Percentiles rank a stretch among this genome's conserved stretches.
Conservation (phyloP, 768 basidiomycete genomes). For the Boletus eberwhitei region DNA sequence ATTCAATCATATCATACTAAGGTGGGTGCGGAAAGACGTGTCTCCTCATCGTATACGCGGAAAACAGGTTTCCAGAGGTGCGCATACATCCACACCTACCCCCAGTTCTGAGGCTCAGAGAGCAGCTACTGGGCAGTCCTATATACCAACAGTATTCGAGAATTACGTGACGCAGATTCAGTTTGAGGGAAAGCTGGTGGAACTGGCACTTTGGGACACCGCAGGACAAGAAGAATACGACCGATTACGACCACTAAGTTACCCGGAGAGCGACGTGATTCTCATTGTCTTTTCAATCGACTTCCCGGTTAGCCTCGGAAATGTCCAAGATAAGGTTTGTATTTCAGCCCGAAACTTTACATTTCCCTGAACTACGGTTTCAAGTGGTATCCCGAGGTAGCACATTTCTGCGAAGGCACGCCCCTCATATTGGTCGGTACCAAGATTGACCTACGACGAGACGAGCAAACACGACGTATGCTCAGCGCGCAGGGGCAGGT, state of each 20-base stretch:
- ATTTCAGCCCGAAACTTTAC: conserved; percentile 6
- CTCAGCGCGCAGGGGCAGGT: conserved; percentile 83
- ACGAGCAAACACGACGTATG: conserved; percentile 84
- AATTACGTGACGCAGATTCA: conserved; percentile 88
- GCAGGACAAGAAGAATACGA: conserved; percentile 98
- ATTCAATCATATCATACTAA: conserved; percentile 34
- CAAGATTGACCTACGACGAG: conserved; percentile 86
- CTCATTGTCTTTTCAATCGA: conserved; percentile 94
- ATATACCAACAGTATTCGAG: conserved; percentile 92
- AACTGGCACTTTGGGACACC: conserved; percentile 98
- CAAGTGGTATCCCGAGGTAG: conserved; percentile 91
- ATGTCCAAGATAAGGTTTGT: conserved; percentile 84
- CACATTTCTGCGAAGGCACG: conserved; percentile 87
- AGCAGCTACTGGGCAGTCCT: conserved; percentile 52
- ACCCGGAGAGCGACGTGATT: conserved; percentile 87
- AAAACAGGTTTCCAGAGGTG: conserved; percentile 95
- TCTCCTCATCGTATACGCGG: conserved; percentile 93
- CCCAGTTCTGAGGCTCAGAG: conserved; percentile 17
- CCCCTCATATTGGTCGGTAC: conserved; percentile 91
- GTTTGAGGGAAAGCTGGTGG: conserved; percentile 85
- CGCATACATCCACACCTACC: conserved; percentile 21
- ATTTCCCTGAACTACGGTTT: conserved; percentile 8
- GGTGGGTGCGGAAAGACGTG: conserved; percentile 93
- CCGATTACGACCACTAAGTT: conserved; percentile 78
- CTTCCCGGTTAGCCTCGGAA: conserved; percentile 86